These are phyloP conservation scores for Aspergillus caelatus DNA, from an alignment of 2,329 filamentous ascomycete genomes.

Conservation along the genomic window DNA sequence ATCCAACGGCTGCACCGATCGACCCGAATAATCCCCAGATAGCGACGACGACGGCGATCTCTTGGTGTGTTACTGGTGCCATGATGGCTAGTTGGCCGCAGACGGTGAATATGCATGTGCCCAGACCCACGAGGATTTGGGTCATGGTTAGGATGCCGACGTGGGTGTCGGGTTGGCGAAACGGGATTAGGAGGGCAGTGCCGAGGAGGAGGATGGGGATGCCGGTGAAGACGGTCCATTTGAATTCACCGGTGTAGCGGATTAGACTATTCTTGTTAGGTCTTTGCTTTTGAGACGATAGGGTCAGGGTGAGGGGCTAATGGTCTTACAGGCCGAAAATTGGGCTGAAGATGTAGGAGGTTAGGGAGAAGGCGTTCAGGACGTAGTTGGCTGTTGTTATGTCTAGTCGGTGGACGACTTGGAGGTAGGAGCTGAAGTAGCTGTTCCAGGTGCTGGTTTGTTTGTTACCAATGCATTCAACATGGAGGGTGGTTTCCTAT, in stretches of 20 bases:
- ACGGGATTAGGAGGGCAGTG: neutral
- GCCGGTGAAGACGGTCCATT: neutral
- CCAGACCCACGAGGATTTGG: neutral
- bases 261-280: neutral
- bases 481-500: neutral
- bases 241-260: neutral
- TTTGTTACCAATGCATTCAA: neutral
- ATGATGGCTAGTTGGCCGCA: neutral
- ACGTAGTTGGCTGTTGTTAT: neutral
- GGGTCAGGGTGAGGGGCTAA: neutral
- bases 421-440: neutral
- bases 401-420: neutral
- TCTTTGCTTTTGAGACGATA: neutral
- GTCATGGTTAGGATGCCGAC: neutral
- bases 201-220: neutral
- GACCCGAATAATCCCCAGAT: neutral
- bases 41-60: neutral
- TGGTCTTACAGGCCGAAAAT: neutral
- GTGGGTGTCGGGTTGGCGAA: neutral
- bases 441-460: neutral
- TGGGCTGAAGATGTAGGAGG: neutral
- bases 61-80: neutral
- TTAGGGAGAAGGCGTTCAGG: conserved; percentile 7
- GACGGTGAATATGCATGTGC: neutral
- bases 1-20: neutral